phyloP scores from a whole-genome alignment of 2,329 filamentous ascomycete species.

The Penicillium freii region DNA sequence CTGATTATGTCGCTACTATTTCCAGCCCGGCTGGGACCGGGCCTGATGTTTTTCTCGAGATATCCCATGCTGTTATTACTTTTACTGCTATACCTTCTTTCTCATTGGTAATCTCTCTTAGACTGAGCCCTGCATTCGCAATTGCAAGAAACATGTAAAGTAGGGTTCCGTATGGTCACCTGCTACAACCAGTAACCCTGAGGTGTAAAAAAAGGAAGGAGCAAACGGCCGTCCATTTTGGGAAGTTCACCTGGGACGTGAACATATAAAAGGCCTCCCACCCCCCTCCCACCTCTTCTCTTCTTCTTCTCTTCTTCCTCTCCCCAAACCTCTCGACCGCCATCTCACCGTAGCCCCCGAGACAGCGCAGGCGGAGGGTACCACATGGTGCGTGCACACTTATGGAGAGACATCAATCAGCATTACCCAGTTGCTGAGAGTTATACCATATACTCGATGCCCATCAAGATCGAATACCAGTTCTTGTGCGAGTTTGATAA shows the following conservation, averaged over 20 bases:
- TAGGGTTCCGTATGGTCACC: not conserved
- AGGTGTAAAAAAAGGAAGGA: not conserved
- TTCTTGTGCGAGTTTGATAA: too few relatives aligned
- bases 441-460: too few relatives aligned
- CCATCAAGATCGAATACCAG: too few relatives aligned
- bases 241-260: not conserved
- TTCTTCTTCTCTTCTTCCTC: not conserved
- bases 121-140: not conserved
- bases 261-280: not conserved
- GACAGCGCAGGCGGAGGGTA: not conserved
- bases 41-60: constrained; percentile 17
- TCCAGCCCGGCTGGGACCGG: constrained; percentile 1
- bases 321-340: not conserved
- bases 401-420: too few relatives aligned
- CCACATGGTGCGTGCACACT: not conserved
- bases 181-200: not conserved
- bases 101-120: not conserved
- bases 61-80: constrained; percentile 23
- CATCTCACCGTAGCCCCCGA: not conserved
- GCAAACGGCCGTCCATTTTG: not conserved
- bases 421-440: too few relatives aligned
- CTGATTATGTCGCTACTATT: constrained; percentile 4
- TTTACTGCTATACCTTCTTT: not conserved
- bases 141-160: not conserved
- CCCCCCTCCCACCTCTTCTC: not conserved